phyloP scores from a whole-genome alignment of 495 filamentous ascomycete genomes.

The Penicillium goetzii region DNA sequence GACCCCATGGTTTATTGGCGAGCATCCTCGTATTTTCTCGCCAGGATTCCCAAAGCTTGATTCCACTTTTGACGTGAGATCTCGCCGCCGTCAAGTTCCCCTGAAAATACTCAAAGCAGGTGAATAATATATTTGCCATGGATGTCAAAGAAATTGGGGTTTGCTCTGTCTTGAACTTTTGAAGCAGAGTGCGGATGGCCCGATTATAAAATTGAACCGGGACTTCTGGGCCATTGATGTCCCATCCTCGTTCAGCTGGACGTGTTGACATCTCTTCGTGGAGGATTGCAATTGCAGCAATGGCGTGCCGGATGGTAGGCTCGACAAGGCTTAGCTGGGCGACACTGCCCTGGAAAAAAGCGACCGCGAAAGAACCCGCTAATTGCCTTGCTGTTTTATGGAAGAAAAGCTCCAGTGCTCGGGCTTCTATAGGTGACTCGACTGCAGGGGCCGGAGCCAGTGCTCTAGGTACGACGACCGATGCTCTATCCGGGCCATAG shows the following conservation, averaged over 20 bases:
- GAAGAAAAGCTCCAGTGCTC: slow-evolving; percentile 3
- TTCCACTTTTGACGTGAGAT: slow-evolving; percentile 22
- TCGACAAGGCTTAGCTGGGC: slow-evolving; percentile 61
- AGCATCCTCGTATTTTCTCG: slow-evolving; percentile 3
- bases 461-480: slow-evolving; percentile 14
- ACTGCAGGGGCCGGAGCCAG: slow-evolving; percentile 1
- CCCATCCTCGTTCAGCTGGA: background rate
- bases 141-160: slow-evolving; percentile 14
- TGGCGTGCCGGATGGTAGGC: slow-evolving; percentile 62
- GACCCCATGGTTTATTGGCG: background rate
- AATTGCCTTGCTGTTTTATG: slow-evolving; percentile 49
- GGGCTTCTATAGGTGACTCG: slow-evolving; percentile 2
- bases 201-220: slow-evolving; percentile 14
- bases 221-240: background rate
- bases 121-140: slow-evolving; percentile 23
- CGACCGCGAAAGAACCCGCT: slow-evolving; percentile 63
- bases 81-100: slow-evolving; percentile 16
- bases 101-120: slow-evolving; percentile 24
- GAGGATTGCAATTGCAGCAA: slow-evolving; percentile 64
- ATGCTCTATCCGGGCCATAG: slow-evolving; percentile 12
- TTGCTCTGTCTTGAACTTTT: slow-evolving; percentile 9
- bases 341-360: slow-evolving; percentile 60
- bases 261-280: slow-evolving; percentile 45
- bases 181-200: slow-evolving; percentile 10
- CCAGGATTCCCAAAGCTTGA: slow-evolving; percentile 21